These are phyloP conservation scores for Kluyveromyces sp. DNA, from an alignment of 1,139 yeast genomes.

Conservation along the genomic window DNA sequence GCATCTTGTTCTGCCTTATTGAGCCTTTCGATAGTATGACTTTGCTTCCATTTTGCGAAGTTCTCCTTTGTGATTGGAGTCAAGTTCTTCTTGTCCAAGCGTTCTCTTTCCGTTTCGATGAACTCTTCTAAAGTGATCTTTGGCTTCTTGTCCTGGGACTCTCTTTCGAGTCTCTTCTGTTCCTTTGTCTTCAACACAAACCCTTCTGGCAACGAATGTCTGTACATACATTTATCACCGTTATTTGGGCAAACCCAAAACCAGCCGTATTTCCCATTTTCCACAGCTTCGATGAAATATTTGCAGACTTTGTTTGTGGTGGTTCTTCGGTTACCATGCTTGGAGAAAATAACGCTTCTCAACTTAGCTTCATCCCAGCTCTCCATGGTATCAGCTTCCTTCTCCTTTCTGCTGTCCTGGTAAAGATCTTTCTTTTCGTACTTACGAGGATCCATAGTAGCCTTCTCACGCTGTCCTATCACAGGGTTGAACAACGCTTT, in stretches of 20 bases:
- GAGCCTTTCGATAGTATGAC: constrained; percentile 54
- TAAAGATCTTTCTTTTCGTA: constrained; percentile 87
- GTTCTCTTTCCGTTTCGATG: constrained; percentile 86
- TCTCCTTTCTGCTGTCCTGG: constrained; percentile 73
- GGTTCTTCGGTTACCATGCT: constrained; percentile 90
- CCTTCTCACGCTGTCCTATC: constrained; percentile 82
- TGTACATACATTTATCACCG: constrained; percentile 88
- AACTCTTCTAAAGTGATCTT: constrained; percentile 93
- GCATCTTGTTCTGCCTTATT: constrained; percentile 53
- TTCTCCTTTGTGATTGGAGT: constrained; percentile 84
- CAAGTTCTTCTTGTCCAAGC: constrained; percentile 65
- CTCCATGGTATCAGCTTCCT: constrained; percentile 87
- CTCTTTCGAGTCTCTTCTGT: constrained; percentile 81
- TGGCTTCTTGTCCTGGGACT: constrained; percentile 81
- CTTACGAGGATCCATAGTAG: constrained; percentile 96
- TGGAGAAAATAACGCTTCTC: constrained; percentile 76
- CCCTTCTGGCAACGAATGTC: constrained; percentile 96
- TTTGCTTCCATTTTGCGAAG: constrained; percentile 79
- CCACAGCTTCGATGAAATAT: constrained; percentile 91
- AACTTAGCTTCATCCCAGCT: constrained; percentile 95
- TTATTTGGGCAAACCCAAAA: constrained; percentile 97
- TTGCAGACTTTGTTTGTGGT: constrained; percentile 96
- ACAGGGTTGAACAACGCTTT: constrained; percentile 63
- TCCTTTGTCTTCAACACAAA: constrained; percentile 95
- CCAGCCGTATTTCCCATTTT: constrained; percentile 97